Evolutionary conservation across 2,329 filamentous ascomycete species (phyloP), one percentile per base, ranked within the genome.

Genomic region (Talaromyces amestolkiae): DNA sequence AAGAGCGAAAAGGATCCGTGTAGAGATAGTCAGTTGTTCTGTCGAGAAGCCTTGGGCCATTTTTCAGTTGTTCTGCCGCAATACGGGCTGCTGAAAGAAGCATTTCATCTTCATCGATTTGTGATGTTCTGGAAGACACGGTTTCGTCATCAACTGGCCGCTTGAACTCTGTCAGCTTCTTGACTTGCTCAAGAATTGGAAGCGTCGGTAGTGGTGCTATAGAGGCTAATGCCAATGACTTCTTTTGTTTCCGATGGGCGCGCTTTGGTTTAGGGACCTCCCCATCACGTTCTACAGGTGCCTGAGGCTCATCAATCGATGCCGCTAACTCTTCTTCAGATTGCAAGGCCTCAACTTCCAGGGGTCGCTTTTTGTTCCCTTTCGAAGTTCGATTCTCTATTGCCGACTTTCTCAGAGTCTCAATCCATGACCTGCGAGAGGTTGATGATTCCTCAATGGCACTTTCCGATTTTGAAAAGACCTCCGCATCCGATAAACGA

Each of bases 31-130:
- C 58, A 7, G 70, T 63, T 54, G 68, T 68, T 39, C 65, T 69
- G 31, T 76, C 73, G 41, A 76, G 70, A 39, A 79, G 71, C 7
- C 68, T 73, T 9, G 75, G 75, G 1, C 78, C 77, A 19, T 69
- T 76, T 9, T 77, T 72, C 9, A 80, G 58, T n/a, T 75, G 72
- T 63, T 79, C 76, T 9, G 78, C 78, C 22, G 76, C 75, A 49
- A 80, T 78, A 10, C 78, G 76, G 10, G 78, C 78, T 6, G 77
- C 76, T 33, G 73, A 78, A 19, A 80, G 71, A 13, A 80, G 72
- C 10, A 80, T 69, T 68, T 80, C 78, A 58, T 80, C 78, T 67
- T 79, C 75, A 43, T 80, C 77, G 43, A 80, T 72, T 64, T 75
- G 71, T 22, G 68, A 68, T 61, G 70, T 70, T 4, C 67, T 68